phyloP scores from a whole-genome alignment of 169 alveolate species.

The Cryptosporidium ubiquitum region DNA sequence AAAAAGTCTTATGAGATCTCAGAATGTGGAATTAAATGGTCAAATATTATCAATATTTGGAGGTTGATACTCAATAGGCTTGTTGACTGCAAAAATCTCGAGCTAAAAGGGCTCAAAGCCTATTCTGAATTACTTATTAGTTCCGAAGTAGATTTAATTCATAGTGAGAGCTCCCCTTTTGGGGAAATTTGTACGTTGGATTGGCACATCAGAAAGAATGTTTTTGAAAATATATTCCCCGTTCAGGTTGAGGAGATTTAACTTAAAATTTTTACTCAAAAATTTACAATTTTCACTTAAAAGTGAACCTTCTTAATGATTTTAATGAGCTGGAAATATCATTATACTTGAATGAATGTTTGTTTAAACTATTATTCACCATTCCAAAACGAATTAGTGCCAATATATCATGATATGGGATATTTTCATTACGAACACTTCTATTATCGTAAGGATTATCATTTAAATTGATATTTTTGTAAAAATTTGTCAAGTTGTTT shows the following conservation, averaged over 20 bases:
- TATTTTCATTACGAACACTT: background rate
- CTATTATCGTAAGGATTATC: background rate
- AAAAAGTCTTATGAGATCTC: conserved; percentile 16
- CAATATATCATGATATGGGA: conserved; percentile 21
- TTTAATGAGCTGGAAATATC: conserved; percentile 2
- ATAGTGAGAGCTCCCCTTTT: background rate
- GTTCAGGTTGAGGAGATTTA: background rate
- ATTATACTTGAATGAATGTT: conserved; percentile 17
- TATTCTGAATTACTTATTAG: background rate
- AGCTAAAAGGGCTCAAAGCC: conserved; percentile 37
- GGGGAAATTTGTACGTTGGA: background rate
- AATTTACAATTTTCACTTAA: background rate
- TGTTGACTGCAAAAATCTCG: conserved; percentile 38
- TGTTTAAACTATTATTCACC: conserved; percentile 7
- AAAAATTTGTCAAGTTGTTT: conserved; percentile 26
- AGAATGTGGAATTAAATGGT: conserved; percentile 16
- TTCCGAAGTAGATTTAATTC: background rate
- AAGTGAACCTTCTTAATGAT: background rate
- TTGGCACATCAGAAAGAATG: conserved; percentile 24
- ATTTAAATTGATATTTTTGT: background rate
- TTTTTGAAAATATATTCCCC: conserved; percentile 34
- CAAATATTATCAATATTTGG: conserved; percentile 22
- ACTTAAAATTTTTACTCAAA: background rate
- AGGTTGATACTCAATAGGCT: conserved; percentile 28
- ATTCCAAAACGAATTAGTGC: conserved; percentile 36